Percentiles rank a stretch among this genome's conserved stretches.
These are phyloP conservation scores for Nepenthes mirabilis DNA, from an alignment of 148 eudicot genomes.

Conservation along the genomic window DNA sequence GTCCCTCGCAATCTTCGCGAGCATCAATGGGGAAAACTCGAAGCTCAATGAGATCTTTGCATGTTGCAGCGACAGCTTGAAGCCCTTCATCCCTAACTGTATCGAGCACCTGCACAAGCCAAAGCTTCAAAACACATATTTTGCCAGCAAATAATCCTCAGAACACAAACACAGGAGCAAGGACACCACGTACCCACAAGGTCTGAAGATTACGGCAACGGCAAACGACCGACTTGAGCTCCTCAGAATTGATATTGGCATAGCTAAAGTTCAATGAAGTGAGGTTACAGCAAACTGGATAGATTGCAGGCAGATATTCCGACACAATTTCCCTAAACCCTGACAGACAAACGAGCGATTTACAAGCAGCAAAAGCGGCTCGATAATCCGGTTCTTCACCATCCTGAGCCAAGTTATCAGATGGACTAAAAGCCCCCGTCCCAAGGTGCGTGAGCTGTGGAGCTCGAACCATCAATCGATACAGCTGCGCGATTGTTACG, in stretches of 20 bases:
- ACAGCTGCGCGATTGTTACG: conserved; percentile 44
- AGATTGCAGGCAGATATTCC: conserved; percentile 45
- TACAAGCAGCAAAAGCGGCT: conserved; percentile 61
- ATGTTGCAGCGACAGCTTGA: conserved; percentile 63
- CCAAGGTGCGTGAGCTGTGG: conserved; percentile 78
- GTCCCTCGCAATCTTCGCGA: conserved; percentile 55
- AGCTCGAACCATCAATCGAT: conserved; percentile 50
- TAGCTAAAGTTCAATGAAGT: conserved; percentile 77
- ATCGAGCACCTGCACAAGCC: conserved; percentile 46
- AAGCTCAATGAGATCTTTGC: conserved; percentile 68
- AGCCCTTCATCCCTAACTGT: conserved; percentile 78
- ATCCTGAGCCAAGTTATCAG: conserved; percentile 21
- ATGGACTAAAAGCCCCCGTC: conserved; percentile 58
- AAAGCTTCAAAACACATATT: background rate
- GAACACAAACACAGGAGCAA: background rate
- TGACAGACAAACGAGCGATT: conserved; percentile 58
- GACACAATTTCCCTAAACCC: conserved; percentile 63
- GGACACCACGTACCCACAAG: conserved; percentile 43
- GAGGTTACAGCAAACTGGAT: conserved; percentile 61
- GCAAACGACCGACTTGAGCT: conserved; percentile 45
- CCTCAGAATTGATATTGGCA: conserved; percentile 54
- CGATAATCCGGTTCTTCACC: conserved; percentile 50
- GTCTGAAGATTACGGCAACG: conserved; percentile 64
- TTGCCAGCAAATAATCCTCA: background rate
- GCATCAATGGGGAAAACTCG: conserved; percentile 76